These are phyloP conservation scores for Agaricus sinodeliciosus DNA, from an alignment of 768 basidiomycete species.

Conservation along the genomic window DNA sequence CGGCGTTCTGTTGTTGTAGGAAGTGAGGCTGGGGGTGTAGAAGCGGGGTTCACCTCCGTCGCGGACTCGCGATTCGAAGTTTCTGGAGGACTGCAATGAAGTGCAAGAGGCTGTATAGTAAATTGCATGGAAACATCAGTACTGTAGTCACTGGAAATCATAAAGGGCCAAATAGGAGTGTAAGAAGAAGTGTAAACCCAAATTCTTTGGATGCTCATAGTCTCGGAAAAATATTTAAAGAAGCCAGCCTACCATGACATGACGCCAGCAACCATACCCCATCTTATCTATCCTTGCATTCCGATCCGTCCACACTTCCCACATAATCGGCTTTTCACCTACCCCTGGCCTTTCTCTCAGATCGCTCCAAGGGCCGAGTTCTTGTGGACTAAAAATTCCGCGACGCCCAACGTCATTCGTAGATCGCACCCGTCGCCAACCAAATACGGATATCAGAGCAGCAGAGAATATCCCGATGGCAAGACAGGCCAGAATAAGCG, in stretches of 20 bases:
- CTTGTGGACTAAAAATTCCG: background rate
- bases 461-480: slow-evolving; percentile 49
- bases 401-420: slow-evolving; percentile 4
- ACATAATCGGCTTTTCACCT: slow-evolving; percentile 33
- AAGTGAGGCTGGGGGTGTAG: background rate
- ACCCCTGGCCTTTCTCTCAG: background rate
- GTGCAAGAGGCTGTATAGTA: background rate
- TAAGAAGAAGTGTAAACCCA: background rate
- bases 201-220: background rate
- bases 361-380: background rate
- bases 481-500: slow-evolving; percentile 53
- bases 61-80: background rate
- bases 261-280: slow-evolving; percentile 27
- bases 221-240: background rate
- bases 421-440: slow-evolving; percentile 32
- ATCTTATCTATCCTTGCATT: slow-evolving; percentile 6
- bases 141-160: background rate
- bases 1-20: background rate
- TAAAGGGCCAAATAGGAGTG: background rate
- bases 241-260: slow-evolving; percentile 31
- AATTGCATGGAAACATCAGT: background rate
- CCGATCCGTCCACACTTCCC: slow-evolving; percentile 34
- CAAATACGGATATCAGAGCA: slow-evolving; percentile 42
- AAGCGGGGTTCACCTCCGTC: background rate
- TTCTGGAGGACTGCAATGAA: background rate